phyloP scores from a whole-genome alignment of 192 early-diverging fungal genomes.

The Podila epigama region DNA sequence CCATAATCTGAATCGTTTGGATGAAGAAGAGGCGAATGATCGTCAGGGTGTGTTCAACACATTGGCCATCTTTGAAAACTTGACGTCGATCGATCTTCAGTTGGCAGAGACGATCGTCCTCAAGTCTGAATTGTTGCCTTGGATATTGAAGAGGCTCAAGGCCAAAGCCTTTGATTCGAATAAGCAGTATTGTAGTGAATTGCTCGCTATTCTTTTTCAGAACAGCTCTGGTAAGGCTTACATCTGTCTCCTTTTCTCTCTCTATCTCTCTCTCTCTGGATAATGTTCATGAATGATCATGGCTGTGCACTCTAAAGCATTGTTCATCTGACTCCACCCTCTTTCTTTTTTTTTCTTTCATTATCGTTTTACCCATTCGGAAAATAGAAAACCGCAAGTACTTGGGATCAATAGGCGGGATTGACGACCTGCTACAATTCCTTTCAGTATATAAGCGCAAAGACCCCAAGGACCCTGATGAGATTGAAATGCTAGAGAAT shows the following conservation, averaged over 20 bases:
- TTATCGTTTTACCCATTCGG: background rate
- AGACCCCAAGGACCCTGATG: conserved; percentile 87
- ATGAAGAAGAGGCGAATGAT: conserved; percentile 81
- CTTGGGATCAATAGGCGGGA: conserved; percentile 58
- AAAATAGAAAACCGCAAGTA: conserved; percentile 55
- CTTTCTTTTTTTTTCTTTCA: background rate
- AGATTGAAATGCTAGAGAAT: conserved; percentile 93
- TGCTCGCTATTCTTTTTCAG: conserved; percentile 87
- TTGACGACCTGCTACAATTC: conserved; percentile 77
- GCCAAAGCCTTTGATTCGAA: conserved; percentile 79
- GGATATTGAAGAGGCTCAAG: conserved; percentile 75
- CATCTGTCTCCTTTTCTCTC: background rate
- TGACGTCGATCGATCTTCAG: conserved; percentile 75
- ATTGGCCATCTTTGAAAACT: conserved; percentile 86
- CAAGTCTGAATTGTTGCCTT: conserved; percentile 74
- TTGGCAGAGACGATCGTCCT: conserved; percentile 70
- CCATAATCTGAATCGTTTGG: conserved; percentile 78
- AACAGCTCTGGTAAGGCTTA: conserved; percentile 54
- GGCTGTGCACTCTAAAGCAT: no score
- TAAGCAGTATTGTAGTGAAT: conserved; percentile 86
- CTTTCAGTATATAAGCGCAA: conserved; percentile 63
- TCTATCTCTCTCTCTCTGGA: no score
- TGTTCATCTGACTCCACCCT: no score
- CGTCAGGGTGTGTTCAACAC: conserved; percentile 87
- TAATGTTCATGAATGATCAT: no score